phyloP scores from a whole-genome alignment of 106 monocot genomes.

The Dioscorea alata region DNA sequence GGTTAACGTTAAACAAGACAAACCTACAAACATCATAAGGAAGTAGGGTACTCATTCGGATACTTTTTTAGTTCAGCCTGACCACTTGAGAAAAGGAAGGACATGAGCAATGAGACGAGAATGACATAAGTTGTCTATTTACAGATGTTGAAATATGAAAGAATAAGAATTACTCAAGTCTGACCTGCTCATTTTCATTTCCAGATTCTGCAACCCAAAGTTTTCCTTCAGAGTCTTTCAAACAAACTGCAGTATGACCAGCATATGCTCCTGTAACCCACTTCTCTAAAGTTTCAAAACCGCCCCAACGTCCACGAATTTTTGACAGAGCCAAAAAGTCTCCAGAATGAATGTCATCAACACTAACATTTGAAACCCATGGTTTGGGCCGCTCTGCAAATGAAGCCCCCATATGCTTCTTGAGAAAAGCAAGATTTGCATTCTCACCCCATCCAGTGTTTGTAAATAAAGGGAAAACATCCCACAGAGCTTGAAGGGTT shows the following conservation, averaged over 20 bases:
- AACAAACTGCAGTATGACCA: slow-evolving; percentile 78
- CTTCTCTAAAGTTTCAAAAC: slow-evolving; percentile 96
- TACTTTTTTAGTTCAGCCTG: no score
- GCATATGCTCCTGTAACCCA: slow-evolving; percentile 97
- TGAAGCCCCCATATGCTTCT: slow-evolving; percentile 87
- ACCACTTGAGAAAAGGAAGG: no score
- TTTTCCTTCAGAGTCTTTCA: slow-evolving; percentile 88
- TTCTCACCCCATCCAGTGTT: slow-evolving; percentile 86
- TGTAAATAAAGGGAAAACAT: slow-evolving; percentile 88
- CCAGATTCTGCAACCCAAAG: slow-evolving; percentile 98
- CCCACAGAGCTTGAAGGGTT: slow-evolving; percentile 84
- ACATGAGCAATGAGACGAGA: no score
- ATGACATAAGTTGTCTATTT: no score
- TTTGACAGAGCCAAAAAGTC: slow-evolving; percentile 88
- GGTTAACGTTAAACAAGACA: no score
- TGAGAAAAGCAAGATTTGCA: slow-evolving; percentile 76
- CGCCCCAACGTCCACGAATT: slow-evolving; percentile 95
- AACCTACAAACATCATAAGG: no score
- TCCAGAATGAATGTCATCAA: slow-evolving; percentile 87
- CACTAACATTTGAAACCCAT: slow-evolving; percentile 72
- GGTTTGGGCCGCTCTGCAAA: slow-evolving; percentile 73
- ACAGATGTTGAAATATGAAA: no score
- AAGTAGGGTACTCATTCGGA: no score
- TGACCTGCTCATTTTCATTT: slow-evolving; percentile 87
- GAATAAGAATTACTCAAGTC: neutral